Base-by-base conservation (phyloP, 2,329 filamentous ascomycete species). In the Ophiostoma ulmi region DNA sequence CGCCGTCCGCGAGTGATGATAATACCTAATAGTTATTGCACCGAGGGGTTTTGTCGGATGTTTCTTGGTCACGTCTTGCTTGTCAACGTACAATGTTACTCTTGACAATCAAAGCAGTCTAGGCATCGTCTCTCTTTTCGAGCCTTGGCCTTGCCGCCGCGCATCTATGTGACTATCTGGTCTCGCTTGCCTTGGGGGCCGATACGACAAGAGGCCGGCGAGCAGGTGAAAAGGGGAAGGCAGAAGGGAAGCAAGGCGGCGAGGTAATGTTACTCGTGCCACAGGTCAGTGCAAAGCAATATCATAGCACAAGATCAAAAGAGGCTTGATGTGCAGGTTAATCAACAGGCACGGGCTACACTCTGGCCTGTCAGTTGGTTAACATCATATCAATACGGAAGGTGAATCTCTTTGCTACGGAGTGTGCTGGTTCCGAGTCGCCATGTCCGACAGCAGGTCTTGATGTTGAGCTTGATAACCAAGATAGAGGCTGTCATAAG, bases 181-280 rank as follows among this genome's bases (percentile, higher is more conserved):
- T 11, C n/a, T 10, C n/a, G n/a, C 52, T 26, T 26, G 26, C 52
- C 3, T 58, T 58, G 52, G 52, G 52, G 52, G 52, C 52, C 52
- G 52, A 58, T 58, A 58, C 52, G n/a, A 58, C 52, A 58, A 58
- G 44, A 58, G 14, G 52, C 52, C 52, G 52, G 52, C 22, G 22
- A 58, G 22, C n/a, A 58, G 22, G 52, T 58, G 52, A 58, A 58
- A 26, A 58, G 52, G 52, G 52, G 52, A 58, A 58, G 52, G 52
- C 52, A 58, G 8, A 48, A 17, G 13, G 13, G 20, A 3, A 44
- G 41, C 41, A 44, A 1, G 41, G 41, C 5, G 14, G 41, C 41
- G 41, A 44, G 10, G 41, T 17, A 44, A 44, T 44, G 6, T 31
- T 31, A 31, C 31, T 31, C 31, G 31, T 31, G 31, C 1, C 31